Base-by-base conservation (phyloP, 495 filamentous ascomycete genomes). In the Penicillium subrubescens region DNA sequence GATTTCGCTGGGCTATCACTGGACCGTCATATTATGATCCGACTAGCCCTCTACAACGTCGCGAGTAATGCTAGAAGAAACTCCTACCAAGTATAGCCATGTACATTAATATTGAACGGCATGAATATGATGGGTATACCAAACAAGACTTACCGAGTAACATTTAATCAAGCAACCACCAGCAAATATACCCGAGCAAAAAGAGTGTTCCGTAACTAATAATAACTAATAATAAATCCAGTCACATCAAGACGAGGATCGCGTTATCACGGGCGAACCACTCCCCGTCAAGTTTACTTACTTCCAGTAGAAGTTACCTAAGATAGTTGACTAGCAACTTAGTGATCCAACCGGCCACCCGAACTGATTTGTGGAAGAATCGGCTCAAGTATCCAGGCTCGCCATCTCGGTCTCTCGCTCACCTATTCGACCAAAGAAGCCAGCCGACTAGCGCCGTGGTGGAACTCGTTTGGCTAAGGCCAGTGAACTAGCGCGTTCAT, bases 331-430 rank as follows among this genome's bases (percentile, higher is more conserved):
- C 12, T 37, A 37, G 35, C 5, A 41, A 41, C 14, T 41, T 17
- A 17, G 14, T 41, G 3, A n/a, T 17, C 27, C 57, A 23, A 29
- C 41, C 41, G 33, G 25, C 57, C 10, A 19, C 27, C 27, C 19
- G 21, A 48, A 23, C 31, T 53, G 59, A 64, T 64, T 64, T 44
- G 56, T 59, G 62, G 62, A 64, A 64, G 62, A 64, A 31, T 15
- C 43, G 46, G 39, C 29, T 63, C 53, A 48, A 27, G 29, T 51
- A 51, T 17, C 27, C 44, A 35, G 10, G 11, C 51, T 52, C 50
- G 21, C 21, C 21, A 52, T 31, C 14, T 52, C 11, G 48, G 48
- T 12, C 41, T 8, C 15, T 3, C 25, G 44, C 21, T 23, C 21
- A n/a, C 48, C 14, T 8, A 21, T 52, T 48, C 23, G 43, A 14